Percentiles rank a stretch among this genome's conserved stretches.
Evolutionary conservation across 176 grass and related monocot genomes (phyloP).

Genomic region (Leersia perrieri): DNA sequence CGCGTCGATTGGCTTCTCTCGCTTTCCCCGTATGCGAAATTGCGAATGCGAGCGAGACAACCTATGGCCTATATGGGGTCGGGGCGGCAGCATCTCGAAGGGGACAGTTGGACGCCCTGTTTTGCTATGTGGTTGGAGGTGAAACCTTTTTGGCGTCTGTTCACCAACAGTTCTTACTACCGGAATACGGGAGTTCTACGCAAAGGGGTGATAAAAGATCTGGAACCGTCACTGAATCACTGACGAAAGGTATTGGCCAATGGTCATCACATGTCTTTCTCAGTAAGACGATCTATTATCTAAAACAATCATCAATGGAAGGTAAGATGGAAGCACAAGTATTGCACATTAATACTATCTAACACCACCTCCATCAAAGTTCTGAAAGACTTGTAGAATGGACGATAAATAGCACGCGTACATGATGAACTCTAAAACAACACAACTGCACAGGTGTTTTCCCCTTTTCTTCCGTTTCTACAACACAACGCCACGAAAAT

Average conservation of each 20-base stretch:
- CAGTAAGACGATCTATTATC: too few relatives aligned
- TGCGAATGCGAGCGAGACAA: background rate
- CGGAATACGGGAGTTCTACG: background rate
- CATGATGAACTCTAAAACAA: background rate
- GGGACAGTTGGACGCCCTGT: background rate
- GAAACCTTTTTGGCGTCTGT: background rate
- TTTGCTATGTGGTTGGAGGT: background rate
- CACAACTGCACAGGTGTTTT: background rate
- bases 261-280: too few relatives aligned
- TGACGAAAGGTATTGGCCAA: background rate
- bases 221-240: background rate
- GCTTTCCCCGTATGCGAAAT: conserved; percentile 16
- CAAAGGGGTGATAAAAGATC: background rate
- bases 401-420: background rate
- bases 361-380: background rate
- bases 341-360: background rate
- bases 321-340: background rate
- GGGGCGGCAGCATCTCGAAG: background rate
- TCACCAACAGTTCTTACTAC: background rate
- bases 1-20: background rate
- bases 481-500: background rate
- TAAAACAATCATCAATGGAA: background rate
- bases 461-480: background rate
- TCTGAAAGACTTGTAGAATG: background rate
- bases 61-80: background rate